Base-by-base conservation (phyloP, 2,329 filamentous ascomycete genomes). In the Paracoccidioides brasiliensis region DNA sequence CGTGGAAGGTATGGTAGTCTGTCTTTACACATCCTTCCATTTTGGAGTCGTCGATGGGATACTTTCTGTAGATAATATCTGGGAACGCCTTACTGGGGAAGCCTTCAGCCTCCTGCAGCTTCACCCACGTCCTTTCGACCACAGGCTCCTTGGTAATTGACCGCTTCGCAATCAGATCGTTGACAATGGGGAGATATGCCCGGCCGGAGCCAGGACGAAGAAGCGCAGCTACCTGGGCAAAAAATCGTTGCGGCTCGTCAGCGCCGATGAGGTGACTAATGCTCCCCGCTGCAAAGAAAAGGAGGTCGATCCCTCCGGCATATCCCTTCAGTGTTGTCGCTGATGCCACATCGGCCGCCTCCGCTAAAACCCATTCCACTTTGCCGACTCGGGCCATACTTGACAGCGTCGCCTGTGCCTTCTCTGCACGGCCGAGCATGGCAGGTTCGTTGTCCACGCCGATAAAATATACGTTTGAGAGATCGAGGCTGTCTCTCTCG, bases 21-120 rank as follows among this genome's bases (percentile, higher is more conserved):
- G 49, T 52, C 5, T 42, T 52, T 15, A 52, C n/a, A 33, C 5
- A n/a, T 28, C 49, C 49, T 3, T 52, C 49, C 35, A 41, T 30
- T 28, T n/a, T 52, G 14, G 8, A 41, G 3, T 52, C 49, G 14
- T 52, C 49, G 3, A 42, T 5, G 7, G 37, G 37, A 42, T 32
- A 40, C 35, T 52, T 52, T 37, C 42, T 52, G 28, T 52, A 52
- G 12, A 33, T 41, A 15, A 52, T 42, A 32, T 52, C 42, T 1
- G 49, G 49, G 38, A 52, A 52, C 10, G 28, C 28, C 49, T 42
- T 52, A 38, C 49, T 52, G 7, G 49, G 49, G 37, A 52, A 41
- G 8, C 12, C 35, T 8, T 33, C 32, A 10, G 10, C 37, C 4
- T 32, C 22, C 6, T 41, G 22, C 10, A 52, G 42, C 14, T 10